Evolutionary conservation across 169 alveolate species (phyloP), one percentile per base, ranked within the genome.

Genomic region (Plasmodium sp.): DNA sequence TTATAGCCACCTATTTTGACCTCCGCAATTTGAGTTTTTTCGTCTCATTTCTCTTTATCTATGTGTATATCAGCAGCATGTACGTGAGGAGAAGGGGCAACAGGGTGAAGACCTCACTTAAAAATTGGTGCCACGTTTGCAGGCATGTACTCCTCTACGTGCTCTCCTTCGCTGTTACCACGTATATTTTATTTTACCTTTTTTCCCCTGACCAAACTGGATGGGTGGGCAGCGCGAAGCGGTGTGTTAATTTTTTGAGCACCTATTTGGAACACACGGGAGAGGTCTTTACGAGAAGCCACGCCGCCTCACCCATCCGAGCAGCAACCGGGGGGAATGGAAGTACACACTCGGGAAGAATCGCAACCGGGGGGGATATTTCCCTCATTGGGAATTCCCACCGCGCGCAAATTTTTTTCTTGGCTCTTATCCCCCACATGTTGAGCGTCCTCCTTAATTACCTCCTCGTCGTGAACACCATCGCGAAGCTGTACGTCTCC

Each of bases 41-140:
- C 41, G 45, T 91, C 41, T 74, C 95, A n/a, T 75, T 81, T 81
- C 39, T 81, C 7, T 91, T 62, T 91, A 91, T 91, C 18, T 91
- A 81, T 73, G 90, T 77, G n/a, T 91, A 91, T 34, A 91, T 77
- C 2, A 91, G 83, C 39, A 81, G 92, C 58, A 91, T 90, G 74
- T 81, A 72, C n/a, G 41, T 91, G 31, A 71, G 71, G 36, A 91
- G 84, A 91, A 91, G 51, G 18, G 95, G 95, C 34, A 81, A 71
- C 56, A 71, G 72, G 56, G 41, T 91, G 34, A 82, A 81, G 75
- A 72, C 81, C 33, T 16, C 31, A 33, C 36, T 81, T 14, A 91
- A 81, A 73, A 91, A 82, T 36, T 81, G 54, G 75, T 81, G n/a
- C 27, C 56, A 82, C 34, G 84, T 72, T 48, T n/a, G 48, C 51